Percentiles rank a stretch among this genome's conserved stretches.
These are phyloP conservation scores for Graphiopsis chlorocephala DNA, from an alignment of 2,329 filamentous ascomycete genomes.

Conservation along the genomic window DNA sequence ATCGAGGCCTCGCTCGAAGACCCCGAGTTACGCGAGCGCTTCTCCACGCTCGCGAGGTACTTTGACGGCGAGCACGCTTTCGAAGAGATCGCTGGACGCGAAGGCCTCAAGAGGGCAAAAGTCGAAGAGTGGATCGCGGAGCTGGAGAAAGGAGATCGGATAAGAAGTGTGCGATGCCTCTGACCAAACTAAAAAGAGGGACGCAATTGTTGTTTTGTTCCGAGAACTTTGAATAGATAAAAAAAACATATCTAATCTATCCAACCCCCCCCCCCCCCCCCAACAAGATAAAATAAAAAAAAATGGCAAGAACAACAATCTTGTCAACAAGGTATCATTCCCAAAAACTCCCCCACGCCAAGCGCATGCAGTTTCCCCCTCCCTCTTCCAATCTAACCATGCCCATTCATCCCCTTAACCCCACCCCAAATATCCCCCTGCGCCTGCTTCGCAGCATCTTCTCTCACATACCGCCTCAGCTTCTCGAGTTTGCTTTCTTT, in stretches of 20 bases:
- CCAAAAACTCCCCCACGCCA: no score
- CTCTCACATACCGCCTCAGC: slow-evolving; percentile 5
- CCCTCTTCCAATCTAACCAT: slow-evolving; percentile 8
- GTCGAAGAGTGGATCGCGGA: slow-evolving; percentile 55
- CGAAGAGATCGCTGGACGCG: slow-evolving; percentile 66
- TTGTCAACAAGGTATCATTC: no score
- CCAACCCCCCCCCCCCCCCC: background rate
- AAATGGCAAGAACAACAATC: background rate
- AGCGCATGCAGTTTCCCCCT: background rate
- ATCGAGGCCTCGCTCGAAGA: slow-evolving; percentile 34
- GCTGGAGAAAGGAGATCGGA: slow-evolving; percentile 67
- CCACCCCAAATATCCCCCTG: slow-evolving; percentile 13
- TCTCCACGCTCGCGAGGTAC: slow-evolving; percentile 75
- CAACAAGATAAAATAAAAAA: background rate
- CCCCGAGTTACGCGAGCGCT: slow-evolving; percentile 61
- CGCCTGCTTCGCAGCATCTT: slow-evolving; percentile 14
- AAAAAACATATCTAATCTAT: background rate
- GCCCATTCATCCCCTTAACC: slow-evolving; percentile 7
- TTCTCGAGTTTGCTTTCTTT: slow-evolving; percentile 16
- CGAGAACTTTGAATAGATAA: background rate
- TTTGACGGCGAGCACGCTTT: slow-evolving; percentile 83
- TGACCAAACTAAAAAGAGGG: slow-evolving; percentile 1
- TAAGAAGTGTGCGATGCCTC: slow-evolving; percentile 36
- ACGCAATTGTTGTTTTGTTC: no score
- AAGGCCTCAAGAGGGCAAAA: slow-evolving; percentile 67